A percentile compares a stretch with the other conserved stretches of the same genome.
Evolutionary conservation across 2,329 filamentous ascomycete species (phyloP).

Genomic region (Lasiodiplodia citricola): DNA sequence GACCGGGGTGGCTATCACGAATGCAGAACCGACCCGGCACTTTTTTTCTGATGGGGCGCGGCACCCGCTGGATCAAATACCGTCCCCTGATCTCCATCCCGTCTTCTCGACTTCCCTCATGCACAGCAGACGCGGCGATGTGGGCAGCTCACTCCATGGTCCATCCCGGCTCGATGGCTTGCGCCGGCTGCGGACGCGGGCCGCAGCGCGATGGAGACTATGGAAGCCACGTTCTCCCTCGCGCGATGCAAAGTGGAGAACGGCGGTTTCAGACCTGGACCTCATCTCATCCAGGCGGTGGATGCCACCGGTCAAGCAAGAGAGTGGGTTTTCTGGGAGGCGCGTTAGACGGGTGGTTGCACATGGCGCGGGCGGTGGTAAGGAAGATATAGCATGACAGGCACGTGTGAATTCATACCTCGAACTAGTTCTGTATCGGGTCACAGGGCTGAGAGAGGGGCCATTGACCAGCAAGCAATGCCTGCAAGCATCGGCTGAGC

Average conservation of each 20-base stretch:
- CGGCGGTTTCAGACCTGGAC: slow-evolving; percentile 9
- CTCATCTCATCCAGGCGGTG: background rate
- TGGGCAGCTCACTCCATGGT: slow-evolving; percentile 5
- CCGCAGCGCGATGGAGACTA: slow-evolving; percentile 22
- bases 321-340: background rate
- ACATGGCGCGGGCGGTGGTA: background rate
- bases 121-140: background rate
- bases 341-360: background rate
- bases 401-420: background rate
- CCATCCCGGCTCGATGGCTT: slow-evolving; percentile 20
- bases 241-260: slow-evolving; percentile 6
- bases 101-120: slow-evolving; percentile 6
- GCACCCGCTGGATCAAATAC: background rate
- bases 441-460: too few relatives aligned
- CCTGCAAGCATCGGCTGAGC: background rate
- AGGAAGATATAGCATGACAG: background rate
- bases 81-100: background rate
- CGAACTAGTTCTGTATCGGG: too few relatives aligned
- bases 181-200: slow-evolving; percentile 22
- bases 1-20: background rate
- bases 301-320: background rate
- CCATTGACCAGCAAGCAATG: background rate
- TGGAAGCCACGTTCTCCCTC: slow-evolving; percentile 3
- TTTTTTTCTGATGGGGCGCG: background rate
- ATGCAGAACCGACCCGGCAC: background rate